Evolutionary conservation across 805 yeast species (phyloP), one percentile per base, ranked within the genome.

Genomic region (Pichia thaimueangensis): DNA sequence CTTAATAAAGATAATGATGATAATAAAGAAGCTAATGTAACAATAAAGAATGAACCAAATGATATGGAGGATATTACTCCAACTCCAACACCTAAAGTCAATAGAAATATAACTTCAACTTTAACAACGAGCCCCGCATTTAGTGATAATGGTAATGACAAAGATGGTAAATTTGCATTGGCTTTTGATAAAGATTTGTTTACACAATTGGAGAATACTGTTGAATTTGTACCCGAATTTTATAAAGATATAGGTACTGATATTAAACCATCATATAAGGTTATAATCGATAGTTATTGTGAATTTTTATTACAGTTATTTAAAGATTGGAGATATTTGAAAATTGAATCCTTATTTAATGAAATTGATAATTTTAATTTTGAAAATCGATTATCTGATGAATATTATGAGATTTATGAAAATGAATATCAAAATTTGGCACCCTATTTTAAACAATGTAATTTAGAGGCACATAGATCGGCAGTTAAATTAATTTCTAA

Each of bases 361-460:
- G 61, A 73, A 22, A 59, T 84, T 37, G 56, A 68, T 8, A 64
- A 75, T 8, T 84, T 59, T 78, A 58, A 73, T 65, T 43, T 61
- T 54, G 68, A 68, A 6, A 30, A 21, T 12, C n/a, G 21, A 10
- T 31, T 41, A 19, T 64, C 73, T 10, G 73, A 73, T 12, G 60
- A 63, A 6, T 70, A 22, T 13, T 38, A 12, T 28, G 16, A 22
- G n/a, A 16, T 37, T 24, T 36, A 30, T 28, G 24, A 33, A 32
- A 25, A 12, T 11, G 39, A 47, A 15, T 37, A 31, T 7, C 12
- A 24, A 6, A 31, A 35, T 12, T 30, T 45, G 13, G 17, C 28
- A 25, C 30, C 70, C 13, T 86, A 95, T 94, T 70, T 83, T n/a
- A 52, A 69, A 25, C 64, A 72, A 36, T 82, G 87, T 56, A 95